Evolutionary conservation across 495 filamentous ascomycete genomes (phyloP).

Genomic region (Parachaetomium inaequale): DNA sequence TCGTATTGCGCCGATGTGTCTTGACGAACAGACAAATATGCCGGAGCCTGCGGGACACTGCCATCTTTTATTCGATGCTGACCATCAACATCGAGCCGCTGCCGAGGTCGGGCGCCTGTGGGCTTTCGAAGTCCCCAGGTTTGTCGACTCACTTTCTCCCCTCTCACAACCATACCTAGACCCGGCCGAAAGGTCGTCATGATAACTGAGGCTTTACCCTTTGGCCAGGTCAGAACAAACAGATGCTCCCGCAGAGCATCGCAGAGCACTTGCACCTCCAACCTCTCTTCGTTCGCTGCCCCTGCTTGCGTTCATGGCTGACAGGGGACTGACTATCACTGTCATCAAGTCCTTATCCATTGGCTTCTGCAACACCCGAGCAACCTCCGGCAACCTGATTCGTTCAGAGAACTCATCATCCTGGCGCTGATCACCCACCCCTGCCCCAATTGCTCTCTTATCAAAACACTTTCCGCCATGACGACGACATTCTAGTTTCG

Average conservation of each 20-base stretch:
- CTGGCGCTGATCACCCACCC: constrained; percentile 27
- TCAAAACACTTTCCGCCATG: constrained; percentile 6
- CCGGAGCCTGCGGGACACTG: background rate
- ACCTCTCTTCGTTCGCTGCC: too few species aligned
- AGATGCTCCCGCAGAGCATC: too few species aligned
- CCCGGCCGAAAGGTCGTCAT: too few species aligned
- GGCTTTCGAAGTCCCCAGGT: too few species aligned
- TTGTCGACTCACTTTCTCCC: too few species aligned
- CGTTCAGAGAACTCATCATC: constrained; percentile 19
- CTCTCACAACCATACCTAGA: too few species aligned
- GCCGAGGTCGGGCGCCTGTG: too few species aligned
- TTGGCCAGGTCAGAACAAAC: too few species aligned
- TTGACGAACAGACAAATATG: background rate
- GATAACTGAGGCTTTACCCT: too few species aligned
- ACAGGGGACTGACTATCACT: background rate
- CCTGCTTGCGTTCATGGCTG: background rate
- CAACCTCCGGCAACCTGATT: constrained; percentile 17
- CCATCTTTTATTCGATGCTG: constrained; percentile 1
- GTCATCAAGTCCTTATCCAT: constrained; percentile 19
- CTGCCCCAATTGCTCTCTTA: constrained; percentile 21
- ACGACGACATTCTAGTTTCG: background rate
- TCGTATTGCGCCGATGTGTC: background rate
- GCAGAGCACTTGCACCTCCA: too few species aligned
- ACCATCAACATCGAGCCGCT: background rate
- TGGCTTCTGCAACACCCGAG: constrained; percentile 14